Evolutionary conservation across 2,329 filamentous ascomycete species (phyloP).

Genomic region (Epichloe festucae): DNA sequence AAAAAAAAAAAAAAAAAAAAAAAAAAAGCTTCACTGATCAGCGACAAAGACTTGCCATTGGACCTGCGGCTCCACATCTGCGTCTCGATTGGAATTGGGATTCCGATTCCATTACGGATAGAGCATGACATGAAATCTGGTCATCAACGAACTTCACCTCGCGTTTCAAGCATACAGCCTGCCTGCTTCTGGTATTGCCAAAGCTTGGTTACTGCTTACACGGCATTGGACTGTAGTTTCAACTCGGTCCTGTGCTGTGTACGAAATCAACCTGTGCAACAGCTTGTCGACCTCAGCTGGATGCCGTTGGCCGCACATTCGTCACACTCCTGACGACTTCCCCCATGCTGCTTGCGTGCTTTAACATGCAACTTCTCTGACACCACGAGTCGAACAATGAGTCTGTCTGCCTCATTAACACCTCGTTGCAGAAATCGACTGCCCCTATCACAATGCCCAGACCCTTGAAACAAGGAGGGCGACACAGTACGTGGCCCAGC

Average conservation of each 20-base stretch:
- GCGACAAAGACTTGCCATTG: not conserved
- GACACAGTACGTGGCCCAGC: not conserved
- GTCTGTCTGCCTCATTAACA: not conserved
- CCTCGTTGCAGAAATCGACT: not conserved
- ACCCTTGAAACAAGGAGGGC: not conserved
- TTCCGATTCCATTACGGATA: not conserved
- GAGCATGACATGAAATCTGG: not conserved
- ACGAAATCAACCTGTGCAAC: not conserved
- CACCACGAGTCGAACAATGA: not conserved
- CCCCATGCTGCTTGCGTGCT: not conserved
- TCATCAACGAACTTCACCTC: no score
- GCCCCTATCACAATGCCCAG: not conserved
- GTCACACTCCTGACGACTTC: conserved; percentile 1
- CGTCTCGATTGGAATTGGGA: no score
- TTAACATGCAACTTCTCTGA: not conserved
- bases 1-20: no score
- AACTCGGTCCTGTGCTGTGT: not conserved
- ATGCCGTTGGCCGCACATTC: not conserved
- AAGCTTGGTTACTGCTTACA: not conserved
- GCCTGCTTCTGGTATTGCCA: not conserved
- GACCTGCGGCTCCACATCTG: not conserved
- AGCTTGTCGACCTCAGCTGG: not conserved
- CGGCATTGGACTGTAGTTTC: not conserved
- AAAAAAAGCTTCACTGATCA: not conserved
- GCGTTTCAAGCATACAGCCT: no score